phyloP scores from a whole-genome alignment of 2,329 filamentous ascomycete genomes.

The Knufia fluminis region DNA sequence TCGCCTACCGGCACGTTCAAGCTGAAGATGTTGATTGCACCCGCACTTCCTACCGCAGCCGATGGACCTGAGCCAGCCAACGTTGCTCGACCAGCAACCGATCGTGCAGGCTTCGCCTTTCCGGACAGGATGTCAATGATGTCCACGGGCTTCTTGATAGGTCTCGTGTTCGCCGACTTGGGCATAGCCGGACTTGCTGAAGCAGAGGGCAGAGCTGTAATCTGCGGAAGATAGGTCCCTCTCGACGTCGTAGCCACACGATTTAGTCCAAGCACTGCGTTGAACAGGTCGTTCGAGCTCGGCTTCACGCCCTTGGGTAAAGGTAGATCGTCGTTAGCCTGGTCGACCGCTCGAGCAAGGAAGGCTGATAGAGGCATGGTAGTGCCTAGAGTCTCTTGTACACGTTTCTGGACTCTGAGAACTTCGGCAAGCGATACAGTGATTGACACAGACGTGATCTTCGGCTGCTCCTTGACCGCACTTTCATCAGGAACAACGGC shows the following conservation, averaged over 20 bases:
- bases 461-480: conserved; percentile 11
- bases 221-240: conserved; percentile 63
- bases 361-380: conserved; percentile 79
- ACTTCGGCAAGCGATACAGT: conserved; percentile 67
- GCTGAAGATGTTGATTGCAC: conserved; percentile 67
- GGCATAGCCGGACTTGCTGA: conserved; percentile 13
- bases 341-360: conserved; percentile 70
- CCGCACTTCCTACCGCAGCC: conserved; percentile 28
- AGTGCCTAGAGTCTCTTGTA: conserved; percentile 68
- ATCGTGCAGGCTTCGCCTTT: conserved; percentile 29
- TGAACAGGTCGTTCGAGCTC: conserved; percentile 74
- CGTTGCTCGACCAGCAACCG: conserved; percentile 22
- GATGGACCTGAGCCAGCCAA: conserved; percentile 12
- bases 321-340: conserved; percentile 83
- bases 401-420: conserved; percentile 67
- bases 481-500: conserved; percentile 27
- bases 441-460: conserved; percentile 48
- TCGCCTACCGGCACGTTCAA: conserved; percentile 70
- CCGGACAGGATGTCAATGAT: conserved; percentile 73
- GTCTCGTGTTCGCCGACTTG: conserved; percentile 12
- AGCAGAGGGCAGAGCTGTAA: conserved; percentile 46
- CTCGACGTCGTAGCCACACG: conserved; percentile 44
- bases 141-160: conserved; percentile 50
- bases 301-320: conserved; percentile 54
- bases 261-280: conserved; percentile 69